phyloP scores from a whole-genome alignment of 2,329 filamentous ascomycete genomes.

The Phoma herbarum region DNA sequence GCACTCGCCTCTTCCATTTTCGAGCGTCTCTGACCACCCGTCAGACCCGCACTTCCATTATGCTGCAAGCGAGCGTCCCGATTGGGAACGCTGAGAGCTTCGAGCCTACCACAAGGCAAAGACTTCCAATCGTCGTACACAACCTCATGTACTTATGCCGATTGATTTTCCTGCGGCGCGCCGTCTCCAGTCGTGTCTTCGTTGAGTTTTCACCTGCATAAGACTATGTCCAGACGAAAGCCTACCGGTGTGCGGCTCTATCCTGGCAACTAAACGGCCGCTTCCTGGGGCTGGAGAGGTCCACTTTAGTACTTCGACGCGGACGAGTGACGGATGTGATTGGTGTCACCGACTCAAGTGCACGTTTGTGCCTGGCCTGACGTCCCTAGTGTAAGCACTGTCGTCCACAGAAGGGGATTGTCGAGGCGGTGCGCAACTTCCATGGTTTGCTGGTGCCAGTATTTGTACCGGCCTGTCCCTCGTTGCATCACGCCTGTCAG shows the following conservation, averaged over 20 bases:
- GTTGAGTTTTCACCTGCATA: constrained; percentile 31
- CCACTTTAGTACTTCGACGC: constrained; percentile 30
- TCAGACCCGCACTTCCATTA: constrained; percentile 25
- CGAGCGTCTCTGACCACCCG: constrained; percentile 26
- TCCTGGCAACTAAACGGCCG: constrained; percentile 13
- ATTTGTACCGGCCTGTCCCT: constrained; percentile 38
- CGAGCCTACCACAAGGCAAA: constrained; percentile 6
- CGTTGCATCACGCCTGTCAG: constrained; percentile 33
- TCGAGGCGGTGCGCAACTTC: constrained; percentile 26
- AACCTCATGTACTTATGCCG: background rate
- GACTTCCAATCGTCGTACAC: constrained; percentile 1
- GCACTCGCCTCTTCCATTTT: constrained; percentile 23
- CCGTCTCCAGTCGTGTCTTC: constrained; percentile 11
- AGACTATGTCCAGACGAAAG: constrained; percentile 9
- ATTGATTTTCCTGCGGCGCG: constrained; percentile 1
- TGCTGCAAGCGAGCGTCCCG: constrained; percentile 18
- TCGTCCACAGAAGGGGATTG: constrained; percentile 35
- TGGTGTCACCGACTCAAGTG: constrained; percentile 32
- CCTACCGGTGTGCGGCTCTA: constrained; percentile 16
- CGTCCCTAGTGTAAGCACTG: constrained; percentile 32
- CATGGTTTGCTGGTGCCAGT: constrained; percentile 21
- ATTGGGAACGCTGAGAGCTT: background rate
- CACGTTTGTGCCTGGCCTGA: constrained; percentile 36
- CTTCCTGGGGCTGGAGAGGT: constrained; percentile 12
- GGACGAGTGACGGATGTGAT: constrained; percentile 30